Base-by-base conservation (phyloP, 2,329 filamentous ascomycete genomes). In the Teratosphaeria viscida region DNA sequence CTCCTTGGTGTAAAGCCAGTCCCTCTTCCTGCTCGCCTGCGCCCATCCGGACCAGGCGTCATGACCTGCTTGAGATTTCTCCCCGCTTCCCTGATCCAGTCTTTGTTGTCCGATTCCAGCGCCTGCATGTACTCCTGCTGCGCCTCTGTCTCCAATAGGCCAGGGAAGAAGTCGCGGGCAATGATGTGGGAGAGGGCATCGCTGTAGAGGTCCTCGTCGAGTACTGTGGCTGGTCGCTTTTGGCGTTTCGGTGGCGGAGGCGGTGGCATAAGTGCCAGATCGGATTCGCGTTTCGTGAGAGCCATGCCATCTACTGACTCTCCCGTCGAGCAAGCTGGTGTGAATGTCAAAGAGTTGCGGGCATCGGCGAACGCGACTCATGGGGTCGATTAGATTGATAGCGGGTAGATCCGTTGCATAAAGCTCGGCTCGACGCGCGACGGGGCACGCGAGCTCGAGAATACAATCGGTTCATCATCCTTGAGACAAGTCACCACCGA, bases 181-280 rank as follows among this genome's bases (percentile, higher is more conserved):
- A 99, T 96, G 71, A 99, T 97, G 66, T 94, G 87, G 0, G 92
- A 96, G 32, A 99, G 80, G 0, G 89, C 88, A 60, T 91, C 85
- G 2, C 90, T 94, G 74, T 99, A 99, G 57, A 88, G 85, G 66
- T 99, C 92, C 79, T 99, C 94, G 73, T 96, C 90, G 32, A 99
- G 83, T 32, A 96, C 85, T 63, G 87, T 88, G 63, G 87, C 85
- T 0, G 94, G 94, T 57, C 94, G 84, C 75, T 96, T 96, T 70
- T 96, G 95, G 60, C 90, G 87, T 74, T 96, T 97, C 52, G 86
- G 79, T 0, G 85, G 82, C 3, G 91, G 90, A 11, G 92, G 91
- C 89, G 92, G 90, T 16, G 90, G 88, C 91, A 96, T 97, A 58
- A 95, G 77, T 59, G 88, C 85, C 29, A 78, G 82, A 60, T 90